phyloP scores from a whole-genome alignment of 306 rosid genomes.

The Prunus mira region DNA sequence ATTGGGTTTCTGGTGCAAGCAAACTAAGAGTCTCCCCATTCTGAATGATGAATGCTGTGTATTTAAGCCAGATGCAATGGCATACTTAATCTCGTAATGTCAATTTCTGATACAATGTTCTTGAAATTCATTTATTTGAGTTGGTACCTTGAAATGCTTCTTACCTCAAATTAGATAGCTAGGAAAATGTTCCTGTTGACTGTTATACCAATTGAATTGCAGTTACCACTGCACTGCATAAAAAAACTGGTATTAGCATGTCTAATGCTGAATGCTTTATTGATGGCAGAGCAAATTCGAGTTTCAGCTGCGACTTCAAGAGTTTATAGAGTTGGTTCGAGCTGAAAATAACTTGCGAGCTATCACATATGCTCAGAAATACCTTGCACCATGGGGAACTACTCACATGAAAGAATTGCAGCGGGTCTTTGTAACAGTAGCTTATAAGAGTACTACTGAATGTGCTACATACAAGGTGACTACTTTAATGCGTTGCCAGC shows the following conservation, averaged over 20 bases:
- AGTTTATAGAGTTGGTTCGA: constrained; percentile 90
- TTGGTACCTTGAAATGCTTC: neutral
- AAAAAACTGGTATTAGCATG: neutral
- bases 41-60: neutral
- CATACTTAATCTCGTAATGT: neutral
- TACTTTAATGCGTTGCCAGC: neutral
- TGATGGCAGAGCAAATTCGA: constrained; percentile 82
- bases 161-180: neutral
- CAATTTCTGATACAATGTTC: neutral
- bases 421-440: constrained; percentile 74
- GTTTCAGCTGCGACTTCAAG: constrained; percentile 96
- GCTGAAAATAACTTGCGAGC: constrained; percentile 82
- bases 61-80: neutral
- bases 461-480: constrained; percentile 82
- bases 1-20: neutral
- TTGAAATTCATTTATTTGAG: neutral
- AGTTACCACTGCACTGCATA: neutral
- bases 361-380: constrained; percentile 74
- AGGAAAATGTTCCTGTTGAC: neutral
- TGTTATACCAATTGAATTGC: neutral
- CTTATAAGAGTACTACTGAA: constrained; percentile 80
- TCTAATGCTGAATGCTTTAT: constrained; percentile 34
- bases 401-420: constrained; percentile 87
- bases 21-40: neutral
- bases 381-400: constrained; percentile 89